phyloP scores from a whole-genome alignment of 768 basidiomycete species.

The Podaxis sp. region DNA sequence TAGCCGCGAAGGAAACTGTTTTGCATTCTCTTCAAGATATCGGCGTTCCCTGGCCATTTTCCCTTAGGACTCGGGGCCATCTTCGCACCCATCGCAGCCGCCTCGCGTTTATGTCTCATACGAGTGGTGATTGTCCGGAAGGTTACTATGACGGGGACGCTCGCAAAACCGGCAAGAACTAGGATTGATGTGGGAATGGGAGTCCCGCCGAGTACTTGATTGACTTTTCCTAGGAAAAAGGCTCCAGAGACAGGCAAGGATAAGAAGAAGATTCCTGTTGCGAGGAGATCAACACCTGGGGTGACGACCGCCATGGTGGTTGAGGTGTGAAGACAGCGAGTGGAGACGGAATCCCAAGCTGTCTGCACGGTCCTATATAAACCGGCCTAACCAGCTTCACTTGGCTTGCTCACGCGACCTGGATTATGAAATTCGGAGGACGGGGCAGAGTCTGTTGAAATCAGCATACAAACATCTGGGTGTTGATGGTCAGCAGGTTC shows the following conservation, averaged over 20 bases:
- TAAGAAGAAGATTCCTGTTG: slow-evolving; percentile 22
- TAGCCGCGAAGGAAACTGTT: slow-evolving; percentile 45
- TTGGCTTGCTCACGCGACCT: neutral
- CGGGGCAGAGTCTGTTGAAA: neutral
- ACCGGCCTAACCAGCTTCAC: neutral
- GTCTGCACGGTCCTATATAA: neutral
- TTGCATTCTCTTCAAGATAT: slow-evolving; percentile 37
- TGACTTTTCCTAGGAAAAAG: slow-evolving; percentile 14
- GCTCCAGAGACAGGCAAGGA: slow-evolving; percentile 17
- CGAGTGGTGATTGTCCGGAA: slow-evolving; percentile 30
- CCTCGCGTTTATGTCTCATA: slow-evolving; percentile 34
- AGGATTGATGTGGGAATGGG: slow-evolving; percentile 39
- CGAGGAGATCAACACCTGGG: slow-evolving; percentile 37
- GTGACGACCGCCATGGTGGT: slow-evolving; percentile 27
- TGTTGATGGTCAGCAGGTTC: neutral
- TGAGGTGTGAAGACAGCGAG: neutral
- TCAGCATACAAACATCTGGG: neutral
- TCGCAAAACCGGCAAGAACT: slow-evolving; percentile 27
- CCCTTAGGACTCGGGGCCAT: slow-evolving; percentile 39
- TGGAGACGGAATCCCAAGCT: neutral
- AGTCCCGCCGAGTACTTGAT: slow-evolving; percentile 18
- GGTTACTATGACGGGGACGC: slow-evolving; percentile 33
- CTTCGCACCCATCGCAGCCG: slow-evolving; percentile 46
- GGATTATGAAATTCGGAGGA: neutral
- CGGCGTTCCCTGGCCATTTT: slow-evolving; percentile 43